Conservation (phyloP, 2,329 filamentous ascomycete genomes). For the Colletotrichum tropicicola region DNA sequence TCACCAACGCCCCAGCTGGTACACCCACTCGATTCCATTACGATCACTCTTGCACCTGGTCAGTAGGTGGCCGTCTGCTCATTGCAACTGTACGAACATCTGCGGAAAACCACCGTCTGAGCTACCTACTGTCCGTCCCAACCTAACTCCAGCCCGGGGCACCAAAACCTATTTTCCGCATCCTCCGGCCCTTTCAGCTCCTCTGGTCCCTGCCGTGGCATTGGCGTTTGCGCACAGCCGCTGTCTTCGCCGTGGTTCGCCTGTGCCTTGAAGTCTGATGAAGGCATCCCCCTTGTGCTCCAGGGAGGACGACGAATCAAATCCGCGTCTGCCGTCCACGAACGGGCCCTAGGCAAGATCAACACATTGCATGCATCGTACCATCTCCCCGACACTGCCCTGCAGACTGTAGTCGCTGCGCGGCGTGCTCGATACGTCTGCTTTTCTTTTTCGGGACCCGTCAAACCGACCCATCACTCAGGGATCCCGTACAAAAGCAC, state of each 20-base stretch:
- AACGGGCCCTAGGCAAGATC: not conserved
- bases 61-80: too few species aligned
- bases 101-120: not conserved
- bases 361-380: constrained; percentile 9
- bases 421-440: not conserved
- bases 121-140: not conserved
- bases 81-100: too few species aligned
- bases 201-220: not conserved
- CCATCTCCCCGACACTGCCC: not conserved
- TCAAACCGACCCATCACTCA: not conserved
- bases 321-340: not conserved
- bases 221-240: constrained; percentile 4
- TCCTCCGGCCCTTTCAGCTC: not conserved
- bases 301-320: constrained; percentile 1
- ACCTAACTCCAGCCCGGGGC: not conserved
- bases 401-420: not conserved
- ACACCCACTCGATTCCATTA: too few species aligned
- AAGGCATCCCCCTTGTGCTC: constrained; percentile 16
- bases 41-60: too few species aligned
- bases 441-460: not conserved
- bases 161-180: not conserved
- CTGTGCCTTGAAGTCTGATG: not conserved
- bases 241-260: not conserved
- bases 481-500: constrained; percentile 1
- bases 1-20: not conserved